phyloP scores from a whole-genome alignment of 2,329 filamentous ascomycete genomes.

The Beauveria pseudobassiana region DNA sequence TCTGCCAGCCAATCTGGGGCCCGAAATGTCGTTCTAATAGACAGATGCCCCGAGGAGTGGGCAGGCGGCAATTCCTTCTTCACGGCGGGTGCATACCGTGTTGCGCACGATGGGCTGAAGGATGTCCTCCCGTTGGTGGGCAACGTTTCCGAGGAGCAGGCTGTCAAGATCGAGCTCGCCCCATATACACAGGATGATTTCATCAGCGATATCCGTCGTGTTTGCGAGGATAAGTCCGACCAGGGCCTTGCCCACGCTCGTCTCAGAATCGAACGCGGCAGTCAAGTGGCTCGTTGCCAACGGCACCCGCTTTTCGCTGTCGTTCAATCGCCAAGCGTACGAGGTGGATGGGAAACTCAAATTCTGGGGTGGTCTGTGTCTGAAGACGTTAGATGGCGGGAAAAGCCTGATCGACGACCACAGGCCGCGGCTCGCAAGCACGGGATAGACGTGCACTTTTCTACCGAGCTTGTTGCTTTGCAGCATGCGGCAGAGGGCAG shows the following conservation, averaged over 20 bases:
- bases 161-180: conserved; percentile 46
- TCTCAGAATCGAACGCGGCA: conserved; percentile 42
- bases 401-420: conserved; percentile 50
- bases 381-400: conserved; percentile 52
- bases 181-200: conserved; percentile 51
- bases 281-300: conserved; percentile 48
- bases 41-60: conserved; percentile 51
- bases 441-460: conserved; percentile 38
- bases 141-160: conserved; percentile 42
- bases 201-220: conserved; percentile 43
- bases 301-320: conserved; percentile 51
- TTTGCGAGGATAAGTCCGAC: conserved; percentile 49
- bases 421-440: conserved; percentile 32
- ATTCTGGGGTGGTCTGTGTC: conserved; percentile 60
- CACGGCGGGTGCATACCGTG: conserved; percentile 57
- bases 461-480: conserved; percentile 36
- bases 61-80: conserved; percentile 59
- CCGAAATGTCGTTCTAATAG: conserved; percentile 44
- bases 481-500: conserved; percentile 20
- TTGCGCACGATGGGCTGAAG: conserved; percentile 43
- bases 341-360: conserved; percentile 51
- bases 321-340: conserved; percentile 60
- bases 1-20: conserved; percentile 44
- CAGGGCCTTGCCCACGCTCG: conserved; percentile 39
- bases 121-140: conserved; percentile 56